A percentile compares a stretch with the other conserved stretches of the same genome.
Evolutionary conservation across 495 filamentous ascomycete species (phyloP).

Genomic region (Trypethelium eluteriae): DNA sequence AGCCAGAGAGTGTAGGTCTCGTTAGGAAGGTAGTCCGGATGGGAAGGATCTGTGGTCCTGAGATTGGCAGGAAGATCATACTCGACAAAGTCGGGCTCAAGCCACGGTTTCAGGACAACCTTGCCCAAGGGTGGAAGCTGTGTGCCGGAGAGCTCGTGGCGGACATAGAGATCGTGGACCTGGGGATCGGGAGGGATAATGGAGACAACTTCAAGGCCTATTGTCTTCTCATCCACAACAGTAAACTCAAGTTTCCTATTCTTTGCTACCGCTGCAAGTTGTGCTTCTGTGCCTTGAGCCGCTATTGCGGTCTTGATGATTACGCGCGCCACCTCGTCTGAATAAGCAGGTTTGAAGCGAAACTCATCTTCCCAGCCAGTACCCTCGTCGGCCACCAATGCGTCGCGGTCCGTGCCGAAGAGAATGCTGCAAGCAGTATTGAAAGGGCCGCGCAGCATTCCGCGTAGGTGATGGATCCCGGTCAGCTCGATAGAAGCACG

Average conservation of each 20-base stretch:
- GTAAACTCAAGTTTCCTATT: slow-evolving; percentile 25
- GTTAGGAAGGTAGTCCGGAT: slow-evolving; percentile 18
- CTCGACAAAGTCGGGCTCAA: slow-evolving; percentile 23
- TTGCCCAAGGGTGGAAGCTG: slow-evolving; percentile 32
- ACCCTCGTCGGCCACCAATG: slow-evolving; percentile 22
- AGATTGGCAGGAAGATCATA: slow-evolving; percentile 28
- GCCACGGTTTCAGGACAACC: slow-evolving; percentile 31
- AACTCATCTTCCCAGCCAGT: slow-evolving; percentile 34
- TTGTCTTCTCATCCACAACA: slow-evolving; percentile 37
- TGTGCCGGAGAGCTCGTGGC: slow-evolving; percentile 20
- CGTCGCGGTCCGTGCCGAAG: slow-evolving; percentile 46
- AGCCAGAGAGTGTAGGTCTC: slow-evolving; percentile 56
- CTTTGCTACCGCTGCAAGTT: slow-evolving; percentile 19
- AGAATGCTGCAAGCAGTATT: slow-evolving; percentile 58
- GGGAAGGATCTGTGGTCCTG: slow-evolving; percentile 25
- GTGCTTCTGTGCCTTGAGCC: slow-evolving; percentile 31
- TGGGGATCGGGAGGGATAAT: slow-evolving; percentile 40
- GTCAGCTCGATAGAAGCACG: slow-evolving; percentile 59
- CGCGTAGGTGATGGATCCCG: slow-evolving; percentile 43
- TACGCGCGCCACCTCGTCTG: slow-evolving; percentile 27
- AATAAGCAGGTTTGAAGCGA: slow-evolving; percentile 25
- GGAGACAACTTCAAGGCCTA: slow-evolving; percentile 52
- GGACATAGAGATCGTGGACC: slow-evolving; percentile 39
- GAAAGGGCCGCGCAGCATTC: slow-evolving; percentile 62
- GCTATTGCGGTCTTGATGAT: slow-evolving; percentile 39